Evolutionary conservation across 1,284 basidiomycete genomes (phyloP).

Genomic region (Mycosarcoma mackinlayi): DNA sequence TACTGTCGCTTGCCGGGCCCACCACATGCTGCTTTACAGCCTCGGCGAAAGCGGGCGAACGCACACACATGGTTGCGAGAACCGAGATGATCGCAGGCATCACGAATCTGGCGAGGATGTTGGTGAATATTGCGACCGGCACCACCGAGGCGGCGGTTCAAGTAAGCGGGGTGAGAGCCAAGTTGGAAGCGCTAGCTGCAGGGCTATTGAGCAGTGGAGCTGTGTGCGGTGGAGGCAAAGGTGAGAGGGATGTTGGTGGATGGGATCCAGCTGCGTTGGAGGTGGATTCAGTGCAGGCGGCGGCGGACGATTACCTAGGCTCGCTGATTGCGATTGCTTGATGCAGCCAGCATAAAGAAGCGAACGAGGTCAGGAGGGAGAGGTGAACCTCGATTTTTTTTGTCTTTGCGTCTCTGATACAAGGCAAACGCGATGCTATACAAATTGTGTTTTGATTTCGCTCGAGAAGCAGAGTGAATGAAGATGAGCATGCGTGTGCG

Average conservation of each 20-base stretch:
- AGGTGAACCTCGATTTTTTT: neutral
- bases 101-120: constrained; percentile 67
- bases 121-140: constrained; percentile 22
- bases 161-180: neutral
- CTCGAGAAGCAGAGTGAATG: neutral
- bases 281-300: constrained; percentile 39
- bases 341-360: neutral
- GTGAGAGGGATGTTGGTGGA: constrained; percentile 5
- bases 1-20: constrained; percentile 50
- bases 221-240: constrained; percentile 9
- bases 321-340: constrained; percentile 31
- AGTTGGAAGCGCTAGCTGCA: constrained; percentile 14
- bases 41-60: constrained; percentile 69
- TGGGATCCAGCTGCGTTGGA: constrained; percentile 44
- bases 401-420: too few relatives aligned
- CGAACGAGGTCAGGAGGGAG: neutral
- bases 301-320: constrained; percentile 41
- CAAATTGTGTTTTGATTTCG: neutral
- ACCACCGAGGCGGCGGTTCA: neutral
- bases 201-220: constrained; percentile 13
- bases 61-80: constrained; percentile 76
- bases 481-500: too few relatives aligned
- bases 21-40: constrained; percentile 4
- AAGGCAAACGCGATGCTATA: neutral
- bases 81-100: constrained; percentile 79